Conservation (phyloP, 331 rosid genomes). For the Pyrus hybrid region DNA sequence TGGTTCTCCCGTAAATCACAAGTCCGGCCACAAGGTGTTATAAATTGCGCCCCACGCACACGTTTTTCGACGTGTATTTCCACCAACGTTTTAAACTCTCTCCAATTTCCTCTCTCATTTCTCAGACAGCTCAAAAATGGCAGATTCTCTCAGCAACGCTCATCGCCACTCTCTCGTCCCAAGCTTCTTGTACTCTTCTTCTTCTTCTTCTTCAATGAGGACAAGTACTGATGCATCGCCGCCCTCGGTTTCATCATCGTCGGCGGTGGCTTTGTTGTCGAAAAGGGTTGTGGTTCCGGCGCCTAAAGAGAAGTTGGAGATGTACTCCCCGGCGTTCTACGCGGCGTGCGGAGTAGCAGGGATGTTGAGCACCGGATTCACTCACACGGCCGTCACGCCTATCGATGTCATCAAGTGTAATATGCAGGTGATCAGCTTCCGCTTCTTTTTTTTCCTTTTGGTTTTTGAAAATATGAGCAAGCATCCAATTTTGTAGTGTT, state of each 20-base stretch:
- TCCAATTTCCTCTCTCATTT: not conserved
- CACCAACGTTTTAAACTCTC: not conserved
- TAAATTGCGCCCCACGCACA: not conserved
- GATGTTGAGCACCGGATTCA: conserved; percentile 40
- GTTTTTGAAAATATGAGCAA: not conserved
- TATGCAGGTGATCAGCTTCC: conserved; percentile 51
- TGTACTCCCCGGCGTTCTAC: conserved; percentile 58
- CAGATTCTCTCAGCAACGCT: conserved; percentile 6
- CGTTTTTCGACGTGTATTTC: not conserved
- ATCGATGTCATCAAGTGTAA: conserved; percentile 81
- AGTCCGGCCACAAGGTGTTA: not conserved
- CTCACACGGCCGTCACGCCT: conserved; percentile 75
- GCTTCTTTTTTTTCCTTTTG: not conserved
- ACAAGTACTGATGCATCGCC: not conserved
- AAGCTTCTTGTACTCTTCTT: conserved; percentile 45
- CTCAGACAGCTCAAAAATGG: conserved; percentile 18
- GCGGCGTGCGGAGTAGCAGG: conserved; percentile 53
- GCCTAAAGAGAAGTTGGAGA: conserved; percentile 39
- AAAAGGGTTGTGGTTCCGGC: conserved; percentile 33
- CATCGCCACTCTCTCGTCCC: conserved; percentile 43
- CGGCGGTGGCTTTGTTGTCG: not conserved
- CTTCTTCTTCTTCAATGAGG: conserved; percentile 14
- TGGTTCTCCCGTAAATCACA: no score
- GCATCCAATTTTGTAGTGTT: not conserved
- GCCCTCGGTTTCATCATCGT: not conserved